Evolutionary conservation across 1,139 yeast species (phyloP).

Genomic region (Tardiomyces blankii): DNA sequence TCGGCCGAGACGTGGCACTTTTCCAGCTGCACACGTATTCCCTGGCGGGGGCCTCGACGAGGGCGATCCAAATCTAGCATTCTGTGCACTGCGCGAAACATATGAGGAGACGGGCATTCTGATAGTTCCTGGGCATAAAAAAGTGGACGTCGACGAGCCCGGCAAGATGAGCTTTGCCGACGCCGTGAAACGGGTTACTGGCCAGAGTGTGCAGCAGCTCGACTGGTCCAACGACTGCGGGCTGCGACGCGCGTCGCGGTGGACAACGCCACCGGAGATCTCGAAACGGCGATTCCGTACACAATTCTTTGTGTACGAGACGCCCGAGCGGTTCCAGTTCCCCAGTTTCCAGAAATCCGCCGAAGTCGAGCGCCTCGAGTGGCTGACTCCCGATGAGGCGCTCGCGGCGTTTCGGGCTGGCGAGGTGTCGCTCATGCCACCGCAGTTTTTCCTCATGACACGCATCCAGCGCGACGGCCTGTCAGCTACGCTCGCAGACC

Average conservation of each 20-base stretch:
- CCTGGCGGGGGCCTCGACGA: constrained; percentile 25
- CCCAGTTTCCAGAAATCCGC: constrained; percentile 2
- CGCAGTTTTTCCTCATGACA: constrained; percentile 22
- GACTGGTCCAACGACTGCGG: constrained; percentile 2
- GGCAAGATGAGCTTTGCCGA: neutral
- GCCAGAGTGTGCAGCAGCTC: neutral
- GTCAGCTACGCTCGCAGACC: constrained; percentile 12
- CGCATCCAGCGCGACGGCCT: constrained; percentile 12
- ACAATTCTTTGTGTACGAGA: constrained; percentile 18
- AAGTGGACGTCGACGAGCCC: constrained; percentile 10
- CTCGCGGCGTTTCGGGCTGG: constrained; percentile 14
- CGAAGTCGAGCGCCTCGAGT: constrained; percentile 15
- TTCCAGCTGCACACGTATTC: constrained; percentile 22
- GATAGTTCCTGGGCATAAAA: constrained; percentile 11
- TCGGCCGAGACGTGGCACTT: constrained; percentile 21
- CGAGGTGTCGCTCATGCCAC: constrained; percentile 21
- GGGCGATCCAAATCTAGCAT: constrained; percentile 17
- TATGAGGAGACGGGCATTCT: constrained; percentile 25
- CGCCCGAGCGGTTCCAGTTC: constrained; percentile 10
- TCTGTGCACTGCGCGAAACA: constrained; percentile 25
- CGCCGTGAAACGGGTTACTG: constrained; percentile 1
- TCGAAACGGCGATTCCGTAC: constrained; percentile 18
- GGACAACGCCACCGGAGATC: constrained; percentile 21
- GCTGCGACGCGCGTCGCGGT: constrained; percentile 12
- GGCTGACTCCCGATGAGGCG: constrained; percentile 21